These are phyloP conservation scores for Ogataea pini DNA, from an alignment of 805 yeast genomes.

Conservation along the genomic window DNA sequence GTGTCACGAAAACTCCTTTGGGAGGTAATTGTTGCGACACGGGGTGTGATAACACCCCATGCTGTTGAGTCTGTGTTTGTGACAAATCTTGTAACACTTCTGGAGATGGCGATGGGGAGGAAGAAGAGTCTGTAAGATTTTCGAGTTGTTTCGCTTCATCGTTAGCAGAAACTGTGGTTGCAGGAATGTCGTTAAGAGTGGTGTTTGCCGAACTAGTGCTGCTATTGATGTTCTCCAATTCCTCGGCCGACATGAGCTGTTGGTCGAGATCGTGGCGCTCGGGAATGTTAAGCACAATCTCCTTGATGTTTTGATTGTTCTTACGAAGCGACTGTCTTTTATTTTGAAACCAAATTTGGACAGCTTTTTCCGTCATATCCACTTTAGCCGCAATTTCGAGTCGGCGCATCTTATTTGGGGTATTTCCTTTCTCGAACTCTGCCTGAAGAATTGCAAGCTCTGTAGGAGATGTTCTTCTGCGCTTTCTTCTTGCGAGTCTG, in stretches of 20 bases:
- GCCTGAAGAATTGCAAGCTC: slow-evolving; percentile 79
- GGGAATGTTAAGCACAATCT: slow-evolving; percentile 31
- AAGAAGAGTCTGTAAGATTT: slow-evolving; percentile 17
- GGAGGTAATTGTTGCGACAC: slow-evolving; percentile 23
- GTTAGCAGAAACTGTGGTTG: no score
- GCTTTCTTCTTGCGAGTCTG: slow-evolving; percentile 89
- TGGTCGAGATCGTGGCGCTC: slow-evolving; percentile 29
- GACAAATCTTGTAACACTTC: not conserved
- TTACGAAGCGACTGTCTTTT: slow-evolving; percentile 81
- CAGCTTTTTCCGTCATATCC: slow-evolving; percentile 95
- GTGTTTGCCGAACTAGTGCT: slow-evolving; percentile 5
- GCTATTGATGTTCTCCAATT: slow-evolving; percentile 9
- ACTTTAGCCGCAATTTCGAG: slow-evolving; percentile 77
- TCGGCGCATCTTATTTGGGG: slow-evolving; percentile 79
- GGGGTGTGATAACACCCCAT: not conserved
- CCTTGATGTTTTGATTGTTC: slow-evolving; percentile 32
- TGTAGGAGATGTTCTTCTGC: slow-evolving; percentile 91
- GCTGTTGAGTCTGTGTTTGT: not conserved
- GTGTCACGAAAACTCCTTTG: slow-evolving; percentile 28
- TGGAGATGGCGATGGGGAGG: slow-evolving; percentile 20
- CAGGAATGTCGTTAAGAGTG: slow-evolving; percentile 1
- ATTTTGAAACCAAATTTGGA: slow-evolving; percentile 98
- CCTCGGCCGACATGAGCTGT: slow-evolving; percentile 23
- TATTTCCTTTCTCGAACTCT: slow-evolving; percentile 74
- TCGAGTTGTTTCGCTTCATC: slow-evolving; percentile 4